These are phyloP conservation scores for Lathyrus tuberosus DNA, from an alignment of 306 rosid genomes.

Conservation along the genomic window DNA sequence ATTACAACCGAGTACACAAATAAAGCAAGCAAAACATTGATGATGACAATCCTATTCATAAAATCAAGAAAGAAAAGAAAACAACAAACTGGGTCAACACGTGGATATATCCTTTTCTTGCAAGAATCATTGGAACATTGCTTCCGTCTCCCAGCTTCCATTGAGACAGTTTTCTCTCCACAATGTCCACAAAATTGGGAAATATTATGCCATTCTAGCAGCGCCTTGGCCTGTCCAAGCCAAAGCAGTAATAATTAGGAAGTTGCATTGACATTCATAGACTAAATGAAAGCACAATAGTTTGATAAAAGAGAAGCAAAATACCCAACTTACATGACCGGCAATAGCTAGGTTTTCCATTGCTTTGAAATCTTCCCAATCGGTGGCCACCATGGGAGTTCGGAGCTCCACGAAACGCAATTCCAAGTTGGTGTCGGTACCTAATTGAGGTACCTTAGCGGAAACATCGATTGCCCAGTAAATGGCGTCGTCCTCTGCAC, in stretches of 20 bases:
- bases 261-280: neutral
- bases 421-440: conserved; percentile 19
- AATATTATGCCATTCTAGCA: conserved; percentile 80
- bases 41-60: conserved; percentile 17
- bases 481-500: conserved; percentile 58
- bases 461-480: conserved; percentile 88
- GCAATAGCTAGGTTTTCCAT: conserved; percentile 82
- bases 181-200: conserved; percentile 88
- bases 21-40: conserved; percentile 15
- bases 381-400: conserved; percentile 86
- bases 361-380: conserved; percentile 69
- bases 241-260: conserved; percentile 33
- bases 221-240: conserved; percentile 75
- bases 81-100: conserved; percentile 79
- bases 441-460: conserved; percentile 53
- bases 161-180: conserved; percentile 71
- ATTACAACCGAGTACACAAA: conserved; percentile 69
- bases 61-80: conserved; percentile 37
- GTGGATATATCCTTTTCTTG: conserved; percentile 79
- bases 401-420: conserved; percentile 76
- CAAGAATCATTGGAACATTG: conserved; percentile 79
- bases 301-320: neutral
- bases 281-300: neutral
- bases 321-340: conserved; percentile 71
- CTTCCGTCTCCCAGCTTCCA: conserved; percentile 84